Conservation (phyloP, 148 eudicot species). For the Fagopyrum homotropicum region DNA sequence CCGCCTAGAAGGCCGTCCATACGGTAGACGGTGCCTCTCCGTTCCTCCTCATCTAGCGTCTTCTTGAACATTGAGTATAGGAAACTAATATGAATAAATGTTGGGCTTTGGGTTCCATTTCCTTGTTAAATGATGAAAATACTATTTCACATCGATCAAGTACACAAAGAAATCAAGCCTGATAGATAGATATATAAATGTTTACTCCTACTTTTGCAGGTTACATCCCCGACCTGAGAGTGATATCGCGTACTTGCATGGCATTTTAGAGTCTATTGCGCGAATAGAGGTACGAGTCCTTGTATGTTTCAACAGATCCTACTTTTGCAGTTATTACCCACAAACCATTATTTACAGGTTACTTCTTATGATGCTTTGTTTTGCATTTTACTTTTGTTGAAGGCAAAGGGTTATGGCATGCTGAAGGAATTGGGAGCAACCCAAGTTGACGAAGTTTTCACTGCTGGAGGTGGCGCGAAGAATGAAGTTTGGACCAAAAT, state of each 20-base stretch:
- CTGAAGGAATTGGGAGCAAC: conserved; percentile 85
- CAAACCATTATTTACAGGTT: no score
- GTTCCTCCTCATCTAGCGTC: no score
- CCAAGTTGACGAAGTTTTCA: conserved; percentile 67
- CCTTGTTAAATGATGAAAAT: no score
- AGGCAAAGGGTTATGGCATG: conserved; percentile 79
- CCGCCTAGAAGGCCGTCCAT: no score
- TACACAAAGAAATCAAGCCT: no score
- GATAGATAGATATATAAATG: no score
- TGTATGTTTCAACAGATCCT: background rate
- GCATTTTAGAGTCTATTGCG: conserved; percentile 91
- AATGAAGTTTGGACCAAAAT: conserved; percentile 75
- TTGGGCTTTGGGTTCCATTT: no score
- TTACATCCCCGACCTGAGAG: conserved; percentile 77
- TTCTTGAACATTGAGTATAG: no score
- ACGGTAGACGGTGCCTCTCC: no score
- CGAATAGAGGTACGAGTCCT: conserved; percentile 66
- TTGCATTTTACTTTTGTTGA: background rate
- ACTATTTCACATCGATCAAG: no score
- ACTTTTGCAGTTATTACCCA: background rate
- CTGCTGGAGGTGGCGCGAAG: conserved; percentile 92
- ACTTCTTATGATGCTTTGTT: background rate
- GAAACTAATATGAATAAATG: no score
- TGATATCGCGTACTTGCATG: conserved; percentile 82
- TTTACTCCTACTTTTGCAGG: conserved; percentile 23